Evolutionary conservation across 768 basidiomycete species (phyloP).

Genomic region (Naganishia antarctica): DNA sequence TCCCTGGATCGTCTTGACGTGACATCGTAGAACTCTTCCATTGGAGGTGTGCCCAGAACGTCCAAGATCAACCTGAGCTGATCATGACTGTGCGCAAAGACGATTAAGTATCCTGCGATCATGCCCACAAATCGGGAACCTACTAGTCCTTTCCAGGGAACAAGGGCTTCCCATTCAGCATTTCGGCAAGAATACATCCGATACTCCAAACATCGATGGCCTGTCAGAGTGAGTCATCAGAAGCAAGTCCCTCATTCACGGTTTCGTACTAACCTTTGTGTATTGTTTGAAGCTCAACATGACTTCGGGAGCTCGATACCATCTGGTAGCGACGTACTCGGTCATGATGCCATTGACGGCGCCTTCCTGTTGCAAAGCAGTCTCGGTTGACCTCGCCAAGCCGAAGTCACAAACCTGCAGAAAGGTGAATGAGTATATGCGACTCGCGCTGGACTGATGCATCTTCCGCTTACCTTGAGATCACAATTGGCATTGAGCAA

Average conservation of each 20-base stretch:
- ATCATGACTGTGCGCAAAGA: constrained; percentile 64
- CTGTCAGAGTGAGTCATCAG: constrained; percentile 19
- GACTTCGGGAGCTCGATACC: constrained; percentile 62
- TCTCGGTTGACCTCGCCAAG: constrained; percentile 56
- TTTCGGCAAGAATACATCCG: constrained; percentile 66
- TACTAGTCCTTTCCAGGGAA: constrained; percentile 88
- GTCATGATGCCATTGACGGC: constrained; percentile 47
- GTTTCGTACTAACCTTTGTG: constrained; percentile 60
- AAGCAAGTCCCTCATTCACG: background rate
- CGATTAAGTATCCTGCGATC: background rate
- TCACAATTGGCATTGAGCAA: constrained; percentile 95
- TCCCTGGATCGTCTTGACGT: constrained; percentile 78
- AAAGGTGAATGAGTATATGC: constrained; percentile 31
- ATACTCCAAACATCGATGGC: constrained; percentile 52
- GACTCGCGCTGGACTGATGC: constrained; percentile 1
- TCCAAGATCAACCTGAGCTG: constrained; percentile 93
- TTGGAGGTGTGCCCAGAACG: constrained; percentile 89
- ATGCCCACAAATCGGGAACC: constrained; percentile 37
- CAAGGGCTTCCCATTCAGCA: constrained; percentile 92
- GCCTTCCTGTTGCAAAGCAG: constrained; percentile 31
- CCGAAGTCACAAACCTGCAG: constrained; percentile 53
- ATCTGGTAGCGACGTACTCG: constrained; percentile 81
- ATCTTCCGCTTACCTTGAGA: constrained; percentile 62
- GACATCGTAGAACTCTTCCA: constrained; percentile 97
- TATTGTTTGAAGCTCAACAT: constrained; percentile 99